Evolutionary conservation across 352 stramenopile species (phyloP), one percentile per base, ranked within the genome.

Genomic region (Lagenidium giganteum): DNA sequence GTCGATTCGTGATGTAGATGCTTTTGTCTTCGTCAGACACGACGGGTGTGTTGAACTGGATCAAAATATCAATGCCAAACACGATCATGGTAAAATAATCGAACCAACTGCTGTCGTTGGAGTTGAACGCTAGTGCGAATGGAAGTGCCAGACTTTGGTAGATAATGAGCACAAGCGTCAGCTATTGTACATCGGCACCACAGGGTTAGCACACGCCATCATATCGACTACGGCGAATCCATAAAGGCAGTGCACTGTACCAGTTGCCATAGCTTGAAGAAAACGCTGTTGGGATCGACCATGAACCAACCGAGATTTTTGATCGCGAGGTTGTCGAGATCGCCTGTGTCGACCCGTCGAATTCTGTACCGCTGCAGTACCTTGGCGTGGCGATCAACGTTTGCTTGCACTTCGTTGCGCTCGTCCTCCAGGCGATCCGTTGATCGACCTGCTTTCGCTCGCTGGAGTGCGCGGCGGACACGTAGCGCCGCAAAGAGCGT

Each of bases 191-290:
- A 7, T 25, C 2, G 5, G 7, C 25, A 40, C 20, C 17, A n/a
- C 26, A 23, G 21, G n/a, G n/a, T n/a, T n/a, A n/a, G n/a, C n/a
- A n/a, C n/a, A n/a, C n/a, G n/a, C n/a, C n/a, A n/a, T n/a, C n/a
- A n/a, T n/a, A n/a, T n/a, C n/a, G n/a, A n/a, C n/a, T n/a, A n/a
- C n/a, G n/a, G n/a, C n/a, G n/a, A n/a, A n/a, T n/a, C n/a, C n/a
- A n/a, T n/a, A n/a, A n/a, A n/a, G n/a, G n/a, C n/a, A n/a, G n/a
- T n/a, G n/a, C n/a, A n/a, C 63, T 64, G 14, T 61, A 86, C 76
- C 42, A 91, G 50, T 29, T 91, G 79, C 79, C 79, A 91, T 6
- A 84, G 42, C 38, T 87, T 87, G 62, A 72, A 91, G 29, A 83
- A 5, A 0, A 45, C 68, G 36, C 68, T 83, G 42, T 87, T 71